Evolutionary conservation across 495 filamentous ascomycete genomes (phyloP), one percentile per base, ranked within the genome.

Genomic region (Cladorrhinum samala): DNA sequence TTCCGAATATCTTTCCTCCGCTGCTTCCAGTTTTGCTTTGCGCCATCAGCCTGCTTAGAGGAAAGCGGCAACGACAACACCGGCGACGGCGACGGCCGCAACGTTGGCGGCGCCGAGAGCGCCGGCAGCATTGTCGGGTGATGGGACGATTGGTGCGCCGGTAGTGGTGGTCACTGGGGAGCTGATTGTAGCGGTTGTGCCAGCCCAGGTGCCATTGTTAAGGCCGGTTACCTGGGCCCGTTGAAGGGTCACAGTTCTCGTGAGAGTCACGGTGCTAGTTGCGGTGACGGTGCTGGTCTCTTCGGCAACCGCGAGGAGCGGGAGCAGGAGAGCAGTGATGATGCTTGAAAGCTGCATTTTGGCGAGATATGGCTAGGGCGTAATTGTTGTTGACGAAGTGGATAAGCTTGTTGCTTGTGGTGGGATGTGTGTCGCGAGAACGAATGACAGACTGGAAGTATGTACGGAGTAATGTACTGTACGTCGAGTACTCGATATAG

Each of bases 241-340:
- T 49, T 60, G 54, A 51, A 78, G 72, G 50, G 72, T 80, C 65
- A 80, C 63, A 17, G 75, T 79, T 63, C 73, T 71, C 56, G 77
- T 80, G 59, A 77, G 68, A 27, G 76, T 78, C 57, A 71, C 58
- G 23, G 71, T 77, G 40, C 72, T 76, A 50, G 77, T 79, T 46
- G 67, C 56, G 38, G 75, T 79, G 2, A 68, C 67, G 40, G 71
- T 74, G 13, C 60, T 56, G 24, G 54, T 2, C 9, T 62, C 56
- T 36, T 63, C 64, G 7, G 72, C 68, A 37, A 72, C 56, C 30
- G 72, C 61, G 49, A 73, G 53, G 46, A 74, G 65, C 45, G 71
- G 65, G 49, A 77, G 71, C 49, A 79, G 68, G 42, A 78, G 64
- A 50, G 70, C 69, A 21, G 70, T 56, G 36, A 60, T 48, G 55